Base-by-base conservation (phyloP, 495 filamentous ascomycete species). In the Aspergillus heteromorphus region DNA sequence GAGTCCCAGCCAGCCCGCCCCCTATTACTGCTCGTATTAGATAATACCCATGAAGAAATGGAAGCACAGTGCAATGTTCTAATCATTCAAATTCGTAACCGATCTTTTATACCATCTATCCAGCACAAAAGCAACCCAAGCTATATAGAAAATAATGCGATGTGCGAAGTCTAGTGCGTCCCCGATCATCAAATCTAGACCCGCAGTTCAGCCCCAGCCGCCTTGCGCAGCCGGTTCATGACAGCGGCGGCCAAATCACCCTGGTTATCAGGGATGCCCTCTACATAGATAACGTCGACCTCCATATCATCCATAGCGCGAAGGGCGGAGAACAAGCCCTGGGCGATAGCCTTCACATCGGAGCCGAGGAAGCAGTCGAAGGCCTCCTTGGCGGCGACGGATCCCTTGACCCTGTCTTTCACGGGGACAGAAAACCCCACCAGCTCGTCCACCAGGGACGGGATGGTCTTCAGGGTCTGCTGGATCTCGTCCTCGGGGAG, bases 201-300 rank as follows among this genome's bases (percentile, higher is more conserved):
- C 48, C 65, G 62, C 36, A 79, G 59, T 55, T 75, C 74, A 25
- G 65, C 58, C 27, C 78, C 78, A 40, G 93, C 91, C 30, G 92
- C 92, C 73, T 97, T 97, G 45, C 93, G 75, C 7, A 97, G 72
- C 58, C 92, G 77, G 64, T 98, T 98, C 95, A 98, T 97, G 41
- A 98, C 84, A 8, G 93, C 95, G 16, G 91, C 87, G n/a, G 91
- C 89, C 51, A 92, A 83, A 63, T 89, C 86, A 34, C 85, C 86
- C 38, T 87, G 82, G 5, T 57, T 45, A 60, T 93, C 92, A 31
- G 81, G 74, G 40, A 96, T 87, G 9, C 92, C 92, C 67, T 99
- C 93, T 4, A 97, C 89, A 61, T 89, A 87, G 54, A 99, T 97
- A 7, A 89, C 78, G 69, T 92, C 86, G 8, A 91, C 89, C 31